A percentile compares a stretch with the other conserved stretches of the same genome.
These are phyloP conservation scores for Volutella citrinella DNA, from an alignment of 2,329 filamentous ascomycete genomes.

Conservation along the genomic window DNA sequence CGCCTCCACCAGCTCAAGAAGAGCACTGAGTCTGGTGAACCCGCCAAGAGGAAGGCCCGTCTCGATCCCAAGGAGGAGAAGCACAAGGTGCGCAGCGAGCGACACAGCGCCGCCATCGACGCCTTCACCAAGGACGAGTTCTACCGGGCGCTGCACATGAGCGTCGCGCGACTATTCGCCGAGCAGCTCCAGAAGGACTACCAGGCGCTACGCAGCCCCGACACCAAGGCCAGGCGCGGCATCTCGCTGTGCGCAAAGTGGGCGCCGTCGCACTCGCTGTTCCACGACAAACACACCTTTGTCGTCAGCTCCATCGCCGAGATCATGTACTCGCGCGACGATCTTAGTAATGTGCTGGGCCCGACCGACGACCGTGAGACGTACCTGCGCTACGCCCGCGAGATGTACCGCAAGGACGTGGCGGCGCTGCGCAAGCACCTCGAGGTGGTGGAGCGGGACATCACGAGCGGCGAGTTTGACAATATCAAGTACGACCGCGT, in stretches of 20 bases:
- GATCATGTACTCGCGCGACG: slow-evolving; percentile 41
- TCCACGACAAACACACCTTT: slow-evolving; percentile 58
- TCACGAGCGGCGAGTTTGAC: slow-evolving; percentile 42
- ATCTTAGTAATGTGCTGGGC: slow-evolving; percentile 27
- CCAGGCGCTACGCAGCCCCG: slow-evolving; percentile 34
- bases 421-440: slow-evolving; percentile 52
- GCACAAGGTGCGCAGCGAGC: slow-evolving; percentile 32
- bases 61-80: slow-evolving; percentile 18
- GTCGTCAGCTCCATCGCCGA: slow-evolving; percentile 57
- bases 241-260: slow-evolving; percentile 60
- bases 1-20: background rate
- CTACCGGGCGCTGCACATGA: slow-evolving; percentile 51
- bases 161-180: slow-evolving; percentile 54
- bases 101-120: slow-evolving; percentile 39
- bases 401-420: slow-evolving; percentile 49
- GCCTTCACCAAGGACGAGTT: slow-evolving; percentile 41
- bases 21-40: background rate
- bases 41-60: slow-evolving; percentile 1
- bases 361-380: slow-evolving; percentile 40
- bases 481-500: slow-evolving; percentile 56
- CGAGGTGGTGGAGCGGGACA: slow-evolving; percentile 50
- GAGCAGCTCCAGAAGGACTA: slow-evolving; percentile 50
- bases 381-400: slow-evolving; percentile 53
- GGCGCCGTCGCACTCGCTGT: slow-evolving; percentile 52
- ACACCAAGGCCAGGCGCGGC: slow-evolving; percentile 37